These are phyloP conservation scores for Saturnispora quitensis DNA, from an alignment of 805 yeast genomes.

Conservation along the genomic window DNA sequence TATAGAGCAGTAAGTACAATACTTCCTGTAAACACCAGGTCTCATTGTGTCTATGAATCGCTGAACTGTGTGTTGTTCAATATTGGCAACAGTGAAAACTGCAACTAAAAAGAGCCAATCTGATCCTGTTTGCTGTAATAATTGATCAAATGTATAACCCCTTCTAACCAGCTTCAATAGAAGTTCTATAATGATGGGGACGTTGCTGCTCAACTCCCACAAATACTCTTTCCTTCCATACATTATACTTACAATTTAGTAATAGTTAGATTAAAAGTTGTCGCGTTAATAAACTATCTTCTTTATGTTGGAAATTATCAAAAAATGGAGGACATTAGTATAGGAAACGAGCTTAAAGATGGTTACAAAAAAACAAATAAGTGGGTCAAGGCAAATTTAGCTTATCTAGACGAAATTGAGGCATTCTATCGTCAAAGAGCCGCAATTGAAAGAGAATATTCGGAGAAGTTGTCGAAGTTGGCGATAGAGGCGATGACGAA, in stretches of 20 bases:
- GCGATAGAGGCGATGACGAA: slow-evolving; percentile 63
- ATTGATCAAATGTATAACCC: not conserved
- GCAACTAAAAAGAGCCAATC: not conserved
- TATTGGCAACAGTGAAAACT: not conserved
- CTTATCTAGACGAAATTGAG: slow-evolving; percentile 73
- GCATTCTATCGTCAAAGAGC: slow-evolving; percentile 80
- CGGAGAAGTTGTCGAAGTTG: slow-evolving; percentile 54
- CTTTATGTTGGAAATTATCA: not conserved
- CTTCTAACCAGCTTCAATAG: not conserved
- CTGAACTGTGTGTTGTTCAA: not conserved
- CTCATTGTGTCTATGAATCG: not conserved
- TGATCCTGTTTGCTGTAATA: not conserved
- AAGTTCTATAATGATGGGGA: not conserved
- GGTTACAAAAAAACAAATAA: slow-evolving; percentile 66
- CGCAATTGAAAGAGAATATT: slow-evolving; percentile 72
- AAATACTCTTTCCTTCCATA: not conserved
- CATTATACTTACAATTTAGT: not conserved
- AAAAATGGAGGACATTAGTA: slow-evolving; percentile 27
- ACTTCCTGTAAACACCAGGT: not conserved
- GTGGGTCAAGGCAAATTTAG: slow-evolving; percentile 69
- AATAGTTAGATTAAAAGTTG: not conserved
- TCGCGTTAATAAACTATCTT: not conserved
- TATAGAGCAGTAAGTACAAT: not conserved
- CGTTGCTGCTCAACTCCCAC: not conserved
- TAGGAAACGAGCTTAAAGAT: slow-evolving; percentile 74